Conservation (phyloP, 2,329 filamentous ascomycete species). For the Penicillium polonicum region DNA sequence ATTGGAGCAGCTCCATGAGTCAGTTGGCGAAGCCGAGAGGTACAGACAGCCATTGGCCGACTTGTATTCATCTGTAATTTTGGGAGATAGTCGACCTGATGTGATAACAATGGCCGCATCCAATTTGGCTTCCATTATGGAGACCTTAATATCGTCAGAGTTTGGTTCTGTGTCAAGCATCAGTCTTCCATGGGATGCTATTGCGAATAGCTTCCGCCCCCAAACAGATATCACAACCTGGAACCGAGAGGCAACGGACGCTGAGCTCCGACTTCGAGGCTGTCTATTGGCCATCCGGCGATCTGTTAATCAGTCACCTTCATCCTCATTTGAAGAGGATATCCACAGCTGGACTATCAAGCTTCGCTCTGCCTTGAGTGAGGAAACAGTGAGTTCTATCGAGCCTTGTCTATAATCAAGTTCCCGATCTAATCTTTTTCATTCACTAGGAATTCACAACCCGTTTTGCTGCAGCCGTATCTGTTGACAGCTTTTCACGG, state of each 20-base stretch:
- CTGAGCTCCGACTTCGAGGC: conserved; percentile 39
- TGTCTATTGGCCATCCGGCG: conserved; percentile 35
- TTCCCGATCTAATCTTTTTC: not conserved
- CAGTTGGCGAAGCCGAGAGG: conserved; percentile 21
- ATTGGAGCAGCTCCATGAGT: conserved; percentile 31
- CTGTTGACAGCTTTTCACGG: conserved; percentile 34
- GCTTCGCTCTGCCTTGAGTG: conserved; percentile 40
- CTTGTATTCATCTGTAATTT: conserved; percentile 35
- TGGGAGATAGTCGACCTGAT: conserved; percentile 24
- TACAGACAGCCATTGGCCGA: conserved; percentile 26
- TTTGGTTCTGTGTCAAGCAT: conserved; percentile 20
- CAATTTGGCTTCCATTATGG: conserved; percentile 36
- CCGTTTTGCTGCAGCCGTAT: conserved; percentile 38
- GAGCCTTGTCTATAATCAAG: not conserved
- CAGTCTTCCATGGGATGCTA: conserved; percentile 28
- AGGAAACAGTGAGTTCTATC: conserved; percentile 40
- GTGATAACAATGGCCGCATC: conserved; percentile 33
- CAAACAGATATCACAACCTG: conserved; percentile 27
- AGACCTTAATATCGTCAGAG: conserved; percentile 26
- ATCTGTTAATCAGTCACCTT: conserved; percentile 10
- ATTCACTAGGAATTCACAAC: conserved; percentile 40
- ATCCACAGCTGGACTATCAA: conserved; percentile 35
- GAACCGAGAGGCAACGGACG: conserved; percentile 40
- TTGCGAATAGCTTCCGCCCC: conserved; percentile 29
- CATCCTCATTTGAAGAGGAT: conserved; percentile 21